A percentile compares a stretch with the other conserved stretches of the same genome.
Conservation (phyloP, 352 stramenopile species). For the Pythium aquatile region DNA sequence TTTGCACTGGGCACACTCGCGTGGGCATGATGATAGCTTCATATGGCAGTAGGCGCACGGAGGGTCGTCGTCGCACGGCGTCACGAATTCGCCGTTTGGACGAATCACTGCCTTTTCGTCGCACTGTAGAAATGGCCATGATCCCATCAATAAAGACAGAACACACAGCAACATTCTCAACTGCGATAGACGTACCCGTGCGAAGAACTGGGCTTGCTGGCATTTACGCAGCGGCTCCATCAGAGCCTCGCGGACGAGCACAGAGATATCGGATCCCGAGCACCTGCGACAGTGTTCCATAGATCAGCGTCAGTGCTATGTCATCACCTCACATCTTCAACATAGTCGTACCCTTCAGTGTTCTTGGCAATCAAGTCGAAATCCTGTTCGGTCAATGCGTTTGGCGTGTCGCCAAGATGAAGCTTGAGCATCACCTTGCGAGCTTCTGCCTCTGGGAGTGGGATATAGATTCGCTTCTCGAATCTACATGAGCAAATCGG, state of each 20-base stretch:
- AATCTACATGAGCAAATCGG: constrained; percentile 62
- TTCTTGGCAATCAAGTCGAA: constrained; percentile 92
- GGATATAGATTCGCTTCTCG: constrained; percentile 99
- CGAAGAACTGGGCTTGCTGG: constrained; percentile 95
- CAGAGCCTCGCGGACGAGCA: constrained; percentile 95
- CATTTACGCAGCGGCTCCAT: constrained; percentile 97
- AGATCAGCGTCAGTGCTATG: background rate
- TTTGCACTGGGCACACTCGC: constrained; percentile 68
- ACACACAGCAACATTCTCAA: background rate
- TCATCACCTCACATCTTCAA: background rate
- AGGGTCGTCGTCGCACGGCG: constrained; percentile 81
- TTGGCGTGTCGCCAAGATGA: constrained; percentile 96
- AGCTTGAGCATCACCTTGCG: constrained; percentile 96
- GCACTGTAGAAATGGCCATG: constrained; percentile 38
- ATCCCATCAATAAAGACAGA: background rate
- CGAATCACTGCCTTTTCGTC: constrained; percentile 66
- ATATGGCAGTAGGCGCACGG: constrained; percentile 88
- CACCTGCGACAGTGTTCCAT: constrained; percentile 36
- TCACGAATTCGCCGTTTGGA: constrained; percentile 69
- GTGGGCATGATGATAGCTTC: constrained; percentile 77
- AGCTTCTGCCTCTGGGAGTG: constrained; percentile 92
- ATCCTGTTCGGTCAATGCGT: constrained; percentile 92
- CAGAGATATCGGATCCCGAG: constrained; percentile 96
- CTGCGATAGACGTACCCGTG: constrained; percentile 38
- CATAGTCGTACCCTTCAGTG: constrained; percentile 83